These are phyloP conservation scores for Clonostachys rhizophaga DNA, from an alignment of 2,329 filamentous ascomycete species.

Conservation along the genomic window DNA sequence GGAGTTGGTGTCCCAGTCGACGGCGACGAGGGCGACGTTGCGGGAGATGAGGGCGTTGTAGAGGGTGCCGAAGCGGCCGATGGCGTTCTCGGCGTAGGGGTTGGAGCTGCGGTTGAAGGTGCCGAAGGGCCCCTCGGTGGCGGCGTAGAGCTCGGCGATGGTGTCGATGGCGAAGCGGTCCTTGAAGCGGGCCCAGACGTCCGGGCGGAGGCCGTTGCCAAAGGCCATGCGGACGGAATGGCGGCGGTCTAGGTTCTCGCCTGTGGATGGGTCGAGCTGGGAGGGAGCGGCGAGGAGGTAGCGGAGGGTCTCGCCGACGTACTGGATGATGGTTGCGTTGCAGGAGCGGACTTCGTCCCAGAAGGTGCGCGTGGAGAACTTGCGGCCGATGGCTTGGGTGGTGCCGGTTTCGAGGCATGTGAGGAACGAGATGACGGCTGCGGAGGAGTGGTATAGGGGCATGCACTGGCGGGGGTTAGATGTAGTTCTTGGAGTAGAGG, in stretches of 20 bases:
- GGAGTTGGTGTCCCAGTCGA: slow-evolving; percentile 67
- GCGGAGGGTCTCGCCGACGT: slow-evolving; percentile 82
- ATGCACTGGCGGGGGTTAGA: slow-evolving; percentile 59
- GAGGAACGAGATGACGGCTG: slow-evolving; percentile 63
- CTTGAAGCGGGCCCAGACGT: slow-evolving; percentile 82
- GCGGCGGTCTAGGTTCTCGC: slow-evolving; percentile 64
- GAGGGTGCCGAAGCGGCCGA: slow-evolving; percentile 68
- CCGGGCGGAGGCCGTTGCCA: slow-evolving; percentile 80
- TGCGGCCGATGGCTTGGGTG: slow-evolving; percentile 68
- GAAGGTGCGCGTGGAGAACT: slow-evolving; percentile 73
- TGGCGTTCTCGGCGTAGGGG: slow-evolving; percentile 68
- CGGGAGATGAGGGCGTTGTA: slow-evolving; percentile 47
- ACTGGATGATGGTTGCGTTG: slow-evolving; percentile 74
- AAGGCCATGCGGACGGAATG: slow-evolving; percentile 73
- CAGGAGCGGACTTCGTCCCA: slow-evolving; percentile 71
- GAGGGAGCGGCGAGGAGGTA: slow-evolving; percentile 70
- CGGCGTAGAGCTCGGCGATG: slow-evolving; percentile 77
- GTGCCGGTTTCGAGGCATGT: slow-evolving; percentile 54
- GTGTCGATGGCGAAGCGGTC: slow-evolving; percentile 71
- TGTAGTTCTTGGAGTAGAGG: too few species aligned
- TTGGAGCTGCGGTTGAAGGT: slow-evolving; percentile 73
- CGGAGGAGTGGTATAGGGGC: slow-evolving; percentile 86
- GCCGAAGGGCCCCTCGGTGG: slow-evolving; percentile 67
- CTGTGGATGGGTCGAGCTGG: slow-evolving; percentile 56
- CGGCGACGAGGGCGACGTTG: slow-evolving; percentile 54